phyloP scores from a whole-genome alignment of 208 protist species.

The Crithidia bombi region DNA sequence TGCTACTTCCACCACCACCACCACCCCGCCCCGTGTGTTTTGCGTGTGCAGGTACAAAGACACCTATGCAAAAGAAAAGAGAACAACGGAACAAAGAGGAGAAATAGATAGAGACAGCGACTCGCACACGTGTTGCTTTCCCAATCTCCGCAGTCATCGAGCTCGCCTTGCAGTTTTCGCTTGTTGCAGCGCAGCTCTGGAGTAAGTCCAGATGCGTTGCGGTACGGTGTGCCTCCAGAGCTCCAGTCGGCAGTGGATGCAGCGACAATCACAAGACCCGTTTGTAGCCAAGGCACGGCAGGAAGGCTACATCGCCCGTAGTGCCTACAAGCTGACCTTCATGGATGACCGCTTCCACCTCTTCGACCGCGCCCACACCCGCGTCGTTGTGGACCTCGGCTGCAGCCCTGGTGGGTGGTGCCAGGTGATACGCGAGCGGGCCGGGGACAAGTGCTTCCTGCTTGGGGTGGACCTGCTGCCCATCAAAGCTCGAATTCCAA shows the following conservation, averaged over 20 bases:
- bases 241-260: constrained; percentile 58
- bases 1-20: too few relatives aligned
- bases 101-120: not conserved
- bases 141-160: not conserved
- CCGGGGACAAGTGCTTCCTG: constrained; percentile 64
- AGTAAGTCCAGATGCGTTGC: too few relatives aligned
- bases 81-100: constrained; percentile 5
- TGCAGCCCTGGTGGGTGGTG: constrained; percentile 89
- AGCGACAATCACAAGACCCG: constrained; percentile 61
- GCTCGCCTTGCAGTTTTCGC: not conserved
- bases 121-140: too few relatives aligned
- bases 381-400: constrained; percentile 76
- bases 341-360: constrained; percentile 76
- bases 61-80: too few relatives aligned
- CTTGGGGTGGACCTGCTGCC: constrained; percentile 74
- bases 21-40: too few relatives aligned
- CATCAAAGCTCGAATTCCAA: constrained; percentile 51
- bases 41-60: too few relatives aligned
- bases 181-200: not conserved
- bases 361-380: constrained; percentile 47
- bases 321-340: constrained; percentile 77
- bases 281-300: constrained; percentile 70
- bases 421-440: constrained; percentile 78
- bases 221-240: constrained; percentile 8
- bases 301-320: constrained; percentile 78